A percentile compares a stretch with the other conserved stretches of the same genome.
phyloP scores from a whole-genome alignment of 2,329 filamentous ascomycete species.

The Diaporthe citri region DNA sequence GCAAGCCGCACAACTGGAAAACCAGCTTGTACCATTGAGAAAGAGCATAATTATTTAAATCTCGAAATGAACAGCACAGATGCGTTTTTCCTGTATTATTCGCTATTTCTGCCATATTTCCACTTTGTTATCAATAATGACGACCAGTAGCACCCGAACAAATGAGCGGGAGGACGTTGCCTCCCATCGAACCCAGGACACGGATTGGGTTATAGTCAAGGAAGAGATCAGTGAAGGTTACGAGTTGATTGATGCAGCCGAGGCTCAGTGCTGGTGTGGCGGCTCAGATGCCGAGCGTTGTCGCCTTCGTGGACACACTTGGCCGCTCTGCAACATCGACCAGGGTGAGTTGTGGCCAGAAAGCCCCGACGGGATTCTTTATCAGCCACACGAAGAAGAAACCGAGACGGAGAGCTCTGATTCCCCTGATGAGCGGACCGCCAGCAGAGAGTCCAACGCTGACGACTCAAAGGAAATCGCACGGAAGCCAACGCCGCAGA shows the following conservation, averaged over 20 bases:
- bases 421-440: accelerated
- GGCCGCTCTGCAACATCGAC: neutral
- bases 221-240: neutral
- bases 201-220: neutral
- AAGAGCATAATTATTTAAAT: neutral
- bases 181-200: neutral
- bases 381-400: neutral
- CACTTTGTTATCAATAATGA: neutral
- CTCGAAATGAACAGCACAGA: neutral
- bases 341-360: neutral
- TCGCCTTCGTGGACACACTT: neutral
- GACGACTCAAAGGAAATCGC: neutral
- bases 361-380: neutral
- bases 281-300: neutral
- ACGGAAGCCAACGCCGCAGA: too few relatives aligned
- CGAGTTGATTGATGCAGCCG: neutral
- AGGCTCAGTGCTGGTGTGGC: slow-evolving; percentile 6
- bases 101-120: too few relatives aligned
- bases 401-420: accelerated
- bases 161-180: too few relatives aligned
- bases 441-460: neutral
- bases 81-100: too few relatives aligned
- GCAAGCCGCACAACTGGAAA: neutral
- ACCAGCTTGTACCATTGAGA: neutral
- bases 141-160: neutral